Conservation (phyloP, 2,329 filamentous ascomycete genomes). For the Talaromyces sp. region DNA sequence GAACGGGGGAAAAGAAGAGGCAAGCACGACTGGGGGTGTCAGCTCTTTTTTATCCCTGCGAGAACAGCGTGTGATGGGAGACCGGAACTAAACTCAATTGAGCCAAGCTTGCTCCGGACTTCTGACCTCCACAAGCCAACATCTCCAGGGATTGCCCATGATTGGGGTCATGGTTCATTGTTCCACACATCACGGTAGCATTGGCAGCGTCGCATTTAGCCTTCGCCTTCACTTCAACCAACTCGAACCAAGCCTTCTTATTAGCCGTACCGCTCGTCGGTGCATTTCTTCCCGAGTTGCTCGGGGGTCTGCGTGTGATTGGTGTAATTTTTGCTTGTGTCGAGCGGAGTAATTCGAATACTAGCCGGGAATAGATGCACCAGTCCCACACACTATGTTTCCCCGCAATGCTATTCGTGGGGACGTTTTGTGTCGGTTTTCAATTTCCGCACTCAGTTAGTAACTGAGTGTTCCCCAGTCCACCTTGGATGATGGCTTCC, state of each 20-base stretch:
- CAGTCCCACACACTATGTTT: not conserved
- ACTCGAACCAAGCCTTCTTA: slow-evolving; percentile 5
- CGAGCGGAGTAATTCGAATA: slow-evolving; percentile 6
- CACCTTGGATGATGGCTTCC: not conserved
- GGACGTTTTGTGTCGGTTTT: not conserved
- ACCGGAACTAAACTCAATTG: slow-evolving; percentile 28
- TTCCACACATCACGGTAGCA: slow-evolving; percentile 24
- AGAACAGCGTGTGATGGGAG: slow-evolving; percentile 25
- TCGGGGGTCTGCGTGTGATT: not conserved
- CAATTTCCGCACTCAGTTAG: not conserved
- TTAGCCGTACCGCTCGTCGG: slow-evolving; percentile 13
- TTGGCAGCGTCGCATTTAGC: slow-evolving; percentile 19
- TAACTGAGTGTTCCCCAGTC: not conserved
- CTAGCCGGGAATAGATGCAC: not conserved
- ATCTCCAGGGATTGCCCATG: slow-evolving; percentile 16
- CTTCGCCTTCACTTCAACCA: not conserved
- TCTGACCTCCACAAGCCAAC: slow-evolving; percentile 24
- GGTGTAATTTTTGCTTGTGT: not conserved
- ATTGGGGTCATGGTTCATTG: slow-evolving; percentile 20
- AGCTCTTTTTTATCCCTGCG: slow-evolving; percentile 36
- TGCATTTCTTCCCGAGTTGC: slow-evolving; percentile 7
- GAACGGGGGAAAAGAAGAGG: slow-evolving; percentile 18
- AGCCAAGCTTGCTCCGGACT: slow-evolving; percentile 29
- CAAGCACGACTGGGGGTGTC: slow-evolving; percentile 30
- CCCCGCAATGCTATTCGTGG: not conserved